A percentile compares a stretch with the other conserved stretches of the same genome.
phyloP scores from a whole-genome alignment of 2,329 filamentous ascomycete species.

The Monilinia polystroma region DNA sequence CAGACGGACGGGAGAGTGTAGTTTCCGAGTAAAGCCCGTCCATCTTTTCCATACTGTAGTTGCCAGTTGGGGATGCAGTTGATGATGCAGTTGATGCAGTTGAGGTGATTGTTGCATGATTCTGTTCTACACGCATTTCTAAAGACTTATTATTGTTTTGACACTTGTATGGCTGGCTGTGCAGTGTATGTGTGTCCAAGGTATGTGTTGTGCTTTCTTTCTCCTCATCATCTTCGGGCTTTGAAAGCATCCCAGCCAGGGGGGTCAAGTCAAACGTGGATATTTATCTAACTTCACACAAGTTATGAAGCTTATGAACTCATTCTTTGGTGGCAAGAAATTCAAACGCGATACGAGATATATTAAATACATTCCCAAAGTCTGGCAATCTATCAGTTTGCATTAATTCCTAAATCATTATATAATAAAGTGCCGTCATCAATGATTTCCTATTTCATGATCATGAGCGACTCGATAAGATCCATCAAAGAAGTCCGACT shows the following conservation, averaged over 20 bases:
- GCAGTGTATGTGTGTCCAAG: background rate
- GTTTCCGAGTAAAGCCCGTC: conserved; percentile 20
- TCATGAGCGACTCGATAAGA: conserved; percentile 5
- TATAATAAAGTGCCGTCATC: conserved; percentile 20
- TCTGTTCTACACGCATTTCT: too few relatives aligned
- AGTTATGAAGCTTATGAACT: too few relatives aligned
- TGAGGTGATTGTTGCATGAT: too few relatives aligned
- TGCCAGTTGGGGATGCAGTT: background rate
- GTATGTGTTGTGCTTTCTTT: too few relatives aligned
- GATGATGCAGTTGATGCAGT: background rate
- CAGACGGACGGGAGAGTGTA: too few relatives aligned
- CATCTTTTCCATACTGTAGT: background rate
- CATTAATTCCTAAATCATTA: conserved; percentile 28
- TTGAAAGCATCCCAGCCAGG: background rate
- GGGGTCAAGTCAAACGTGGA: background rate
- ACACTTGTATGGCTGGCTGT: background rate
- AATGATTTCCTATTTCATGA: conserved; percentile 17
- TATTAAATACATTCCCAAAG: background rate
- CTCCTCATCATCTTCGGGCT: background rate
- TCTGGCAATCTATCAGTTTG: background rate
- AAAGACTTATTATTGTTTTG: too few relatives aligned
- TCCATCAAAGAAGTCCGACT: background rate
- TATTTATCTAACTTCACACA: too few relatives aligned
- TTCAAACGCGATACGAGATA: conserved; percentile 3
- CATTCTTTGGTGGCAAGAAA: background rate